These are phyloP conservation scores for Suillus tomentosus DNA, from an alignment of 768 basidiomycete species.

Conservation along the genomic window DNA sequence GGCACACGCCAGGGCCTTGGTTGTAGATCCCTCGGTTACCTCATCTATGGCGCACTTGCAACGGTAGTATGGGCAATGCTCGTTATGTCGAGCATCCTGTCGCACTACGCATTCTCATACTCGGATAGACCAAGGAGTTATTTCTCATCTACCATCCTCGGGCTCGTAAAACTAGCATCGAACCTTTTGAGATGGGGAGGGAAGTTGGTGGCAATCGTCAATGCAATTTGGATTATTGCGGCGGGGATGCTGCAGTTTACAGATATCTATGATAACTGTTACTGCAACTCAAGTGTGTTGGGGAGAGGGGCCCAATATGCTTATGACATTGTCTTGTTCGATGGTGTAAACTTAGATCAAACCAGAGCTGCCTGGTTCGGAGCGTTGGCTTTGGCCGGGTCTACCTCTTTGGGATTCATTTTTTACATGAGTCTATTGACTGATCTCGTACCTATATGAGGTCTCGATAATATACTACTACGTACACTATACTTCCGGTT, in stretches of 20 bases:
- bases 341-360: slow-evolving; percentile 21
- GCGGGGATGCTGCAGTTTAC: slow-evolving; percentile 28
- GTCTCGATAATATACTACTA: background rate
- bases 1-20: slow-evolving; percentile 29
- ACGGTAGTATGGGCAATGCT: slow-evolving; percentile 34
- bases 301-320: slow-evolving; percentile 20
- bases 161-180: slow-evolving; percentile 10
- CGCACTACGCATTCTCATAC: slow-evolving; percentile 19
- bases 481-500: too few relatives aligned
- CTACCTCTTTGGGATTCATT: background rate
- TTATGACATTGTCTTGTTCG: slow-evolving; percentile 31
- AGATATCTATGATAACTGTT: slow-evolving; percentile 25
- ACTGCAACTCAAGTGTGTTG: slow-evolving; percentile 26
- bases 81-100: slow-evolving; percentile 30
- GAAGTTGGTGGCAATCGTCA: slow-evolving; percentile 23
- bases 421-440: slow-evolving; percentile 4
- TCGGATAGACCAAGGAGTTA: background rate
- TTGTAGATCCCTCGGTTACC: slow-evolving; percentile 36
- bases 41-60: slow-evolving; percentile 31
- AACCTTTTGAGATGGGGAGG: slow-evolving; percentile 20
- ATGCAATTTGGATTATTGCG: slow-evolving; percentile 23
- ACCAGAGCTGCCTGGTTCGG: slow-evolving; percentile 41
- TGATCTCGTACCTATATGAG: slow-evolving; percentile 5
- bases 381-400: slow-evolving; percentile 31
- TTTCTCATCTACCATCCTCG: background rate